Evolutionary conservation across 2,329 filamentous ascomycete genomes (phyloP).

Genomic region (Fusarium decemcellulare): DNA sequence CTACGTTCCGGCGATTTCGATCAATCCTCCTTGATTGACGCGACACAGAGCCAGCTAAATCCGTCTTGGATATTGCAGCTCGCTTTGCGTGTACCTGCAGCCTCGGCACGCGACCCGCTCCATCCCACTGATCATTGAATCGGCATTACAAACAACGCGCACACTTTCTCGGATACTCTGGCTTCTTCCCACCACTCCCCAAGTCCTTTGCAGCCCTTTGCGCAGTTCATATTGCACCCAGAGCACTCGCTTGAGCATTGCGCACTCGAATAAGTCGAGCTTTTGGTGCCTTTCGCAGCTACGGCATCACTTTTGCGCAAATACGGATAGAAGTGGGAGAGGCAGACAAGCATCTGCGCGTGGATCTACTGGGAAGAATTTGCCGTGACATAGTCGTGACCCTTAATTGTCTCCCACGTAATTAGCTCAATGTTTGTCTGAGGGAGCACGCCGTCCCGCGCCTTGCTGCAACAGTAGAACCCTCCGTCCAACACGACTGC

Average conservation of each 20-base stretch:
- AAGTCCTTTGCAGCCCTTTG: not conserved
- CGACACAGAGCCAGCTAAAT: not conserved
- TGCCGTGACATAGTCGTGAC: conserved; percentile 53
- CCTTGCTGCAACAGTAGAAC: conserved; percentile 49
- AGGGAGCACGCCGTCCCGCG: conserved; percentile 43
- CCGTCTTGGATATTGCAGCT: not conserved
- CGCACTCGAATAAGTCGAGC: conserved; percentile 6
- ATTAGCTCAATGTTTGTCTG: conserved; percentile 50
- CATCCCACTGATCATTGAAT: conserved; percentile 26
- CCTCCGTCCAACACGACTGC: conserved; percentile 33
- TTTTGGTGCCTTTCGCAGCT: conserved; percentile 18
- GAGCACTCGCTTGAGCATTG: conserved; percentile 10
- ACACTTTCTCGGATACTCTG: conserved; percentile 6
- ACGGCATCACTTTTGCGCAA: conserved; percentile 32
- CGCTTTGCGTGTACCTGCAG: conserved; percentile 15
- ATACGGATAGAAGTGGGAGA: conserved; percentile 42
- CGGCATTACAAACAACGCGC: conserved; percentile 18
- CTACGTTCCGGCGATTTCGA: not conserved
- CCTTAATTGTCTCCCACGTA: conserved; percentile 52
- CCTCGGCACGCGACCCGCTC: conserved; percentile 32
- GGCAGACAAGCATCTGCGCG: conserved; percentile 38
- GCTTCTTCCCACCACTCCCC: not conserved
- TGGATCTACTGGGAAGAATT: conserved; percentile 43
- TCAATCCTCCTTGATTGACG: not conserved
- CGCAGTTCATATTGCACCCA: not conserved